Evolutionary conservation across 805 yeast genomes (phyloP).

Genomic region (Sporopachydermia quercuum): DNA sequence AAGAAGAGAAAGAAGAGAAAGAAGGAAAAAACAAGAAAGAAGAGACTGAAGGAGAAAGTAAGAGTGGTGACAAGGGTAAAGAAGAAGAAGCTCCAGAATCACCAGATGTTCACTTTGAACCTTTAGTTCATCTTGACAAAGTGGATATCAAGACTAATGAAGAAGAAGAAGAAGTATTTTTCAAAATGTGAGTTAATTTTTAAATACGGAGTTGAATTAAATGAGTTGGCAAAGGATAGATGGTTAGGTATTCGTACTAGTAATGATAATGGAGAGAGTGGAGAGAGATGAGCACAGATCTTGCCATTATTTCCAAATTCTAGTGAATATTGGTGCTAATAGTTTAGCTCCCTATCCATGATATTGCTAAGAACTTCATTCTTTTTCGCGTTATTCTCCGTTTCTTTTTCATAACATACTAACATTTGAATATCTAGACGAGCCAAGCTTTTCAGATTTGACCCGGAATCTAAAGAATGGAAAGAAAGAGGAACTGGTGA

Average conservation of each 20-base stretch:
- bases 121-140: conserved; percentile 85
- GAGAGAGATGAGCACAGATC: no score
- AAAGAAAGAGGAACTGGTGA: conserved; percentile 99
- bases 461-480: conserved; percentile 80
- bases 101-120: conserved; percentile 89
- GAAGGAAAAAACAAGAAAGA: conserved; percentile 19
- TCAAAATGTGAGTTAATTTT: conserved; percentile 40
- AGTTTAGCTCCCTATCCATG: no score
- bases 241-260: no score
- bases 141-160: conserved; percentile 95
- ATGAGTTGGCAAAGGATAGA: no score
- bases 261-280: no score
- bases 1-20: conserved; percentile 2
- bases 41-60: conserved; percentile 20
- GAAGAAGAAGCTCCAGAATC: conserved; percentile 54
- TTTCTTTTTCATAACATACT: not conserved
- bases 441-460: conserved; percentile 87
- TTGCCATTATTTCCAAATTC: no score
- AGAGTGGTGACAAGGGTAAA: conserved; percentile 21
- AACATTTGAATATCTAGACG: conserved; percentile 21
- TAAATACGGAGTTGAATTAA: no score
- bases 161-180: conserved; percentile 72
- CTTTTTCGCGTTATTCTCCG: not conserved
- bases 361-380: no score
- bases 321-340: no score